Evolutionary conservation across 1,284 basidiomycete genomes (phyloP).

Genomic region (Coniferiporia sulphurascens): DNA sequence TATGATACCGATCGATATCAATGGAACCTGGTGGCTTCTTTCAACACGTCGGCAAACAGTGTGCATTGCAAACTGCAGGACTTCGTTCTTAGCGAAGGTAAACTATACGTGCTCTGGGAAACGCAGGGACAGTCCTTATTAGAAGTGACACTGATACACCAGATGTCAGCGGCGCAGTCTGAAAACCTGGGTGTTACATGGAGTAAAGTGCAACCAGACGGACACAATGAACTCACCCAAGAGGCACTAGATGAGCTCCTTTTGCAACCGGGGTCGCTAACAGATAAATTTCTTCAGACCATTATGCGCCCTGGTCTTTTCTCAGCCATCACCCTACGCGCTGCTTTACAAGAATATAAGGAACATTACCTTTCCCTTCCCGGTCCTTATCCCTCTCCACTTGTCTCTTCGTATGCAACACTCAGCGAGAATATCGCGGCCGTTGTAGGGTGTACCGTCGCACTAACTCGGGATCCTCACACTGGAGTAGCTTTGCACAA

Average conservation of each 20-base stretch:
- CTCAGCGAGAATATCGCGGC: constrained; percentile 74
- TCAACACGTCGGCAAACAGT: constrained; percentile 55
- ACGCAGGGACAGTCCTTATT: constrained; percentile 69
- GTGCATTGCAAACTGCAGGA: constrained; percentile 71
- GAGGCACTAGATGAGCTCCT: constrained; percentile 82
- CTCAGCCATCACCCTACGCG: constrained; percentile 73
- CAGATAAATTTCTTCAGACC: constrained; percentile 75
- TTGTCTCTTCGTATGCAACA: constrained; percentile 57
- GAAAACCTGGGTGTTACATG: constrained; percentile 37
- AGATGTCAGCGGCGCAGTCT: constrained; percentile 11
- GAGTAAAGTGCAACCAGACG: constrained; percentile 50
- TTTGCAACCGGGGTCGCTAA: constrained; percentile 63
- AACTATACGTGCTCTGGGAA: constrained; percentile 70
- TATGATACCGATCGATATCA: constrained; percentile 50
- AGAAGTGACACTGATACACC: constrained; percentile 42
- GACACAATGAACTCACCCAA: constrained; percentile 76
- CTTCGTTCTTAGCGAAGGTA: constrained; percentile 51
- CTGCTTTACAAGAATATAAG: constrained; percentile 79
- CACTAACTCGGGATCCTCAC: constrained; percentile 64
- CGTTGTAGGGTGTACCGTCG: constrained; percentile 83
- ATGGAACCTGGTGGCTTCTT: constrained; percentile 47
- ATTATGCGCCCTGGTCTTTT: constrained; percentile 86
- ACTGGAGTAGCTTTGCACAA: constrained; percentile 77
- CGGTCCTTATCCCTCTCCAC: constrained; percentile 48
- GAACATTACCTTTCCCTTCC: constrained; percentile 65